Percentiles rank a stretch among this genome's conserved stretches.
Conservation (phyloP, 2,329 filamentous ascomycete species). For the Nigrospora oryzae region DNA sequence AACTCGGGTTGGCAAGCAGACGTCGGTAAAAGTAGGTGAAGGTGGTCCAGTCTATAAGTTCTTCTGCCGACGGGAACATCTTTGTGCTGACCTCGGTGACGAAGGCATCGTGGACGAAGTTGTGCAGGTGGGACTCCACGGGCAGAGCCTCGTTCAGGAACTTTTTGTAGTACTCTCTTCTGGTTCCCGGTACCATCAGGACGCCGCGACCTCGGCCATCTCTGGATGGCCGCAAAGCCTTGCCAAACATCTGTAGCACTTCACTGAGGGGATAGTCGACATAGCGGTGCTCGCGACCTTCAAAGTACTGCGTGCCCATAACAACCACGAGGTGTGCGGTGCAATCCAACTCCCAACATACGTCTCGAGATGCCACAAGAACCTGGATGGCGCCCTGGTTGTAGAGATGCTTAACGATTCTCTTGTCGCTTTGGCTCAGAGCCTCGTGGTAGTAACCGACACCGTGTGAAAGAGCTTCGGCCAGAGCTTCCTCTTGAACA, state of each 20-base stretch:
- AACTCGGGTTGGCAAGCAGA: conserved; percentile 90
- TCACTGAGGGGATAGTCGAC: conserved; percentile 93
- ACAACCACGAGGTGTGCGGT: conserved; percentile 87
- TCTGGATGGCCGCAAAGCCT: conserved; percentile 69
- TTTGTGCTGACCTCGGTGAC: conserved; percentile 95
- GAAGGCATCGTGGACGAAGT: conserved; percentile 90
- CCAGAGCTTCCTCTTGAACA: conserved; percentile 78
- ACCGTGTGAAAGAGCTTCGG: conserved; percentile 84
- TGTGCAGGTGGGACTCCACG: conserved; percentile 87
- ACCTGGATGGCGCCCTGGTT: conserved; percentile 84
- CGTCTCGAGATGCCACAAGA: conserved; percentile 67
- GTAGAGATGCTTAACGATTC: conserved; percentile 89
- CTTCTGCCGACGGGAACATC: conserved; percentile 90
- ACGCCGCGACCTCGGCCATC: conserved; percentile 82
- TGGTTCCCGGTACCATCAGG: conserved; percentile 91
- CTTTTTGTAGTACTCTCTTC: conserved; percentile 97
- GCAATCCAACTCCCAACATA: conserved; percentile 90
- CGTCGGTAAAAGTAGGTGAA: conserved; percentile 98
- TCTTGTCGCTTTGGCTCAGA: conserved; percentile 78
- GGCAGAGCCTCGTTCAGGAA: conserved; percentile 94
- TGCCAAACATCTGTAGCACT: conserved; percentile 96
- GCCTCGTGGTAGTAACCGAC: conserved; percentile 98
- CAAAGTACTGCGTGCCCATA: conserved; percentile 97
- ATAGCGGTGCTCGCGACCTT: conserved; percentile 93
- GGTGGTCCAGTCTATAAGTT: conserved; percentile 96